Evolutionary conservation across 805 yeast genomes (phyloP).

Genomic region (Pichia cephalocereana): DNA sequence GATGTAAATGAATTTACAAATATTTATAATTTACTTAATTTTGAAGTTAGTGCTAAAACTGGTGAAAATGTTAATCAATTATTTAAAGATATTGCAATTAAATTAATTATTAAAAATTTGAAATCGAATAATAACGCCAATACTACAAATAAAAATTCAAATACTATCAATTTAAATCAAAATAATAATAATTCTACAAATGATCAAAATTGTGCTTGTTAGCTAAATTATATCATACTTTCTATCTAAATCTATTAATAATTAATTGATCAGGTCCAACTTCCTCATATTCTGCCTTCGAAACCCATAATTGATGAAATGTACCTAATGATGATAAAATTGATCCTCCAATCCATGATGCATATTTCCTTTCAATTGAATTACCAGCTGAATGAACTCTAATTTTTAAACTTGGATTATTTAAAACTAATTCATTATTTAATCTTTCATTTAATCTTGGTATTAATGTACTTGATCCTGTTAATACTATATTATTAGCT

Average conservation of each 20-base stretch:
- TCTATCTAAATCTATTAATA: slow-evolving; percentile 70
- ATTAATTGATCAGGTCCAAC: slow-evolving; percentile 77
- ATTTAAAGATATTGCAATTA: slow-evolving; percentile 42
- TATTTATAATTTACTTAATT: slow-evolving; percentile 40
- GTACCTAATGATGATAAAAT: slow-evolving; percentile 84
- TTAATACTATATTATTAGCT: slow-evolving; percentile 80
- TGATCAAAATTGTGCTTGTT: slow-evolving; percentile 27
- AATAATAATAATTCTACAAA: slow-evolving; percentile 7
- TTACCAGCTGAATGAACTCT: slow-evolving; percentile 78
- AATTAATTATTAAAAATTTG: slow-evolving; percentile 26
- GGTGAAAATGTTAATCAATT: slow-evolving; percentile 41
- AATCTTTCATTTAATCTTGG: slow-evolving; percentile 78
- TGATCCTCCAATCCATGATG: slow-evolving; percentile 90
- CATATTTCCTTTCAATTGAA: slow-evolving; percentile 64
- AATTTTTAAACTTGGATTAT: slow-evolving; percentile 78
- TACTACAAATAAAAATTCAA: slow-evolving; percentile 23
- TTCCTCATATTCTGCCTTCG: slow-evolving; percentile 78
- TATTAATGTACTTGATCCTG: slow-evolving; percentile 74
- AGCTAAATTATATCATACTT: neutral
- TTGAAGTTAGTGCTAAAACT: slow-evolving; percentile 52
- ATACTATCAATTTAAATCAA: slow-evolving; percentile 4
- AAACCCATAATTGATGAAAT: slow-evolving; percentile 93
- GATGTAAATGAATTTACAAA: slow-evolving; percentile 42
- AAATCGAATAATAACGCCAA: slow-evolving; percentile 4
- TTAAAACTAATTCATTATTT: slow-evolving; percentile 55